Evolutionary conservation across 768 basidiomycete genomes (phyloP), one percentile per base, ranked within the genome.

Genomic region (Stropharia rugosoannulata): DNA sequence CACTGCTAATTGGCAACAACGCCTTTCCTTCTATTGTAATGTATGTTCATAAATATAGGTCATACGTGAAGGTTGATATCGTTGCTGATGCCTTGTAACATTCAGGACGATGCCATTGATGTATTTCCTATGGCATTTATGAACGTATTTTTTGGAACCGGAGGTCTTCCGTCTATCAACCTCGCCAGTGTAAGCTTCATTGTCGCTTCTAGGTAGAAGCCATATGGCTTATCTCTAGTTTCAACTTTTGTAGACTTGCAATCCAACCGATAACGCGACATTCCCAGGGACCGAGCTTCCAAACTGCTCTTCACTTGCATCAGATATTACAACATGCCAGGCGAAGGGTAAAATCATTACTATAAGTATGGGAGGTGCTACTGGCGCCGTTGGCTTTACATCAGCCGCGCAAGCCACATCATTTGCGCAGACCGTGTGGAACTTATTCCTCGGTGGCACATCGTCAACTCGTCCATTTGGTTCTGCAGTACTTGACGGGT

Each of bases 401-500:
- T 82, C 79, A 44, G 85, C 83, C 54, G 68, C 73, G 2, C 80
- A 87, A 60, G 89, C 83, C 2, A 62, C 69, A 11, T 66, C 74
- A 3, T 90, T 87, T 65, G 88, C 83, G 0, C 74, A 84, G 50
- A 83, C 82, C 0, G 82, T 91, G 49, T 90, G 89, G 89, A 74
- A 87, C 64, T 56, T 87, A 47, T 89, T 90, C 68, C 72, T 90
- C 27, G 89, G 87, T 16, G 77, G 76, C 13, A 70, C 61, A 40
- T 79, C 77, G 12, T 73, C 75, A 25, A 87, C 81, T 13, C 78
- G 89, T 56, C 89, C 89, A 0, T 91, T 91, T 61, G 89, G 89
- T 22, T 68, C 60, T 56, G 89, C 87, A 2, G 77, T 89, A 48
- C 74, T 91, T 22, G 89, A 90, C 61, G 89, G 89, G 87, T 88